Base-by-base conservation (phyloP, 108 stramenopile genomes). In the Nannochloropsis granulata region DNA sequence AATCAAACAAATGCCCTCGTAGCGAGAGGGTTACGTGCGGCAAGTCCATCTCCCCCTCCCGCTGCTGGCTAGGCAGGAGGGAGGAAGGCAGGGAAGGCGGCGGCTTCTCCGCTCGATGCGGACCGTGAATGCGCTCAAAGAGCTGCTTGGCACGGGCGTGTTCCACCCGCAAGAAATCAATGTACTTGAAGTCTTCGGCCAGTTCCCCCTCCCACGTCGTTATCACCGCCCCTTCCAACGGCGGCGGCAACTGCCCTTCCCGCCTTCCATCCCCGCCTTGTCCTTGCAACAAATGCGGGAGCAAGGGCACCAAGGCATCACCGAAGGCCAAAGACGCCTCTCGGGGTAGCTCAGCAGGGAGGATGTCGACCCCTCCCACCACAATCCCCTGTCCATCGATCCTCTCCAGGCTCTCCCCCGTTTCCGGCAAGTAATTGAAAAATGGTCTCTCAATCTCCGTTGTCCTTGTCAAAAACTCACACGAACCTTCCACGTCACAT, bases 241-340 rank as follows among this genome's bases (percentile, higher is more conserved):
- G 8, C 2, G n/a, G 56, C 21, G 56, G 56, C 56, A 71, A 71
- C 16, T 1, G 2, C 21, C n/a, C 56, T 7, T 71, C 56, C 56
- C 56, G 0, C 8, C 56, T 7, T 16, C 56, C 56, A 1, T 71
- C 56, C 56, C 56, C 56, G 56, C 56, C 56, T n/a, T 2, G 0
- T 21, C 24, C 83, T 43, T 26, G 19, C 45, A 91, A 83, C 44
- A 92, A 85, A 34, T 80, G 81, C 24, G 89, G 81, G n/a, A 93
- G 81, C 13, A 92, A 85, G 23, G 93, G 92, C 25, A 92, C 10
- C 8, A 94, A 88, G n/a, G 90, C 88, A 45, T 94, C 86, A 21
- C 95, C 94, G 91, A 96, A 96, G 89, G 94, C 93, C 79, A 86
- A 71, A 43, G 92, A 93, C 79, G 93, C 93, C 78, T 96, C 94